phyloP scores from a whole-genome alignment of 176 grass and related monocot genomes.

The Canna indica region DNA sequence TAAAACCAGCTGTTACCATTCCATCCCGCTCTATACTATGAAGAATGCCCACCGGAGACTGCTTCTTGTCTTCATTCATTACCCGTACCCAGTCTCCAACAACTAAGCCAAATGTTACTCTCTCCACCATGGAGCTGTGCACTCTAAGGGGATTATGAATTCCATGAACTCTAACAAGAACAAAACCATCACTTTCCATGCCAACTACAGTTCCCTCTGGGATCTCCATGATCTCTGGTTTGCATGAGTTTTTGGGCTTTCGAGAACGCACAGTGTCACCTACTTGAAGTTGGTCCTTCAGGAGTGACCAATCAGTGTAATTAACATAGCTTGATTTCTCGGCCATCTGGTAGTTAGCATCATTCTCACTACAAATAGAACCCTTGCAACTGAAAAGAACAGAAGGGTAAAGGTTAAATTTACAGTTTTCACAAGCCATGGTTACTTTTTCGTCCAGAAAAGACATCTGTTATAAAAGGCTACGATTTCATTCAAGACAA shows the following conservation, averaged over 20 bases:
- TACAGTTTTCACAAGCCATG: background rate
- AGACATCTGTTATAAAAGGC: too few relatives aligned
- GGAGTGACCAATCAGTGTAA: slow-evolving; percentile 51
- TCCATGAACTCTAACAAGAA: slow-evolving; percentile 75
- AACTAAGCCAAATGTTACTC: slow-evolving; percentile 66
- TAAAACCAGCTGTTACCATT: slow-evolving; percentile 51
- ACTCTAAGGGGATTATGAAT: slow-evolving; percentile 64
- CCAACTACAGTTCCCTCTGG: slow-evolving; percentile 88
- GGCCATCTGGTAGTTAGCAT: slow-evolving; percentile 24
- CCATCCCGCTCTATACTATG: slow-evolving; percentile 64
- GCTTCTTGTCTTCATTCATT: slow-evolving; percentile 55
- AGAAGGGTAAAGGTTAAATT: background rate
- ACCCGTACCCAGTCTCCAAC: slow-evolving; percentile 75
- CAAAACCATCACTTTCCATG: slow-evolving; percentile 44
- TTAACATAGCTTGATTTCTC: slow-evolving; percentile 26
- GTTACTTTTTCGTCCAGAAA: too few relatives aligned
- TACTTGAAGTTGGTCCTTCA: slow-evolving; percentile 66
- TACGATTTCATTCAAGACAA: too few relatives aligned
- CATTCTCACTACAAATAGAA: slow-evolving; percentile 32
- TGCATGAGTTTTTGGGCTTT: slow-evolving; percentile 69
- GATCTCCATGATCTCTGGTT: slow-evolving; percentile 63
- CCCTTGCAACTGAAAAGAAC: slow-evolving; percentile 36
- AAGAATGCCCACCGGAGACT: slow-evolving; percentile 72
- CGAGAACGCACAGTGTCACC: slow-evolving; percentile 68
- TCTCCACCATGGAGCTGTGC: slow-evolving; percentile 43